A percentile compares a stretch with the other conserved stretches of the same genome.
phyloP scores from a whole-genome alignment of 1,139 yeast genomes.

The Magnusiomyces paraingens region DNA sequence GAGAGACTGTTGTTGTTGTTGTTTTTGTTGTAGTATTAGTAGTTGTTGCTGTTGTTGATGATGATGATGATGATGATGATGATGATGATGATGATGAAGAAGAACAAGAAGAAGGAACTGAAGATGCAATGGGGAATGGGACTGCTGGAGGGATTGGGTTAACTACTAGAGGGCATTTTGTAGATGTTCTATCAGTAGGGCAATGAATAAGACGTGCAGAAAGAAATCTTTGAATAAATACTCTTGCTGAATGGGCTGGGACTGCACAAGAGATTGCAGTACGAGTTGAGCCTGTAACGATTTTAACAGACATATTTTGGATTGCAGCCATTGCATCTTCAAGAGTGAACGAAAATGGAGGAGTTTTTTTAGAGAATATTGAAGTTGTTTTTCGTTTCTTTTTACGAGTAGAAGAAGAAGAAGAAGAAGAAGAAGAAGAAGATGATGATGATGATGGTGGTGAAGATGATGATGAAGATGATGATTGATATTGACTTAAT shows the following conservation, averaged over 20 bases:
- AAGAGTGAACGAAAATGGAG: constrained; percentile 50
- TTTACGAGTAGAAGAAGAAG: not conserved
- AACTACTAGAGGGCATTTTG: not conserved
- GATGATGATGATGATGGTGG: not conserved
- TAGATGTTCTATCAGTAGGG: constrained; percentile 61
- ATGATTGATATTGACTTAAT: no score
- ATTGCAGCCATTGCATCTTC: constrained; percentile 49
- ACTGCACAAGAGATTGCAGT: constrained; percentile 58
- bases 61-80: constrained; percentile 38
- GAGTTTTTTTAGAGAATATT: constrained; percentile 22
- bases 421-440: not conserved
- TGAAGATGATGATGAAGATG: no score
- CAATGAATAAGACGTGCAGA: constrained; percentile 65
- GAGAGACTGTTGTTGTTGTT: no score
- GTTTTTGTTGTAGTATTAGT: no score
- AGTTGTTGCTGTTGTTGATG: constrained; percentile 25
- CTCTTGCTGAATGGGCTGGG: constrained; percentile 45
- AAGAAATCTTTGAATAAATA: constrained; percentile 51
- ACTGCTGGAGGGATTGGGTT: not conserved
- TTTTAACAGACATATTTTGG: constrained; percentile 43
- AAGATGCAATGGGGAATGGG: not conserved
- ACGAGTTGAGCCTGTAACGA: constrained; percentile 39
- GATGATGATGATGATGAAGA: constrained; percentile 37
- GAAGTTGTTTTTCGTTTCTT: not conserved
- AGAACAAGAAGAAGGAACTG: constrained; percentile 31